A percentile compares a stretch with the other conserved stretches of the same genome.
Conservation (phyloP, 2,329 filamentous ascomycete species). For the Arthrobotrys iridis region DNA sequence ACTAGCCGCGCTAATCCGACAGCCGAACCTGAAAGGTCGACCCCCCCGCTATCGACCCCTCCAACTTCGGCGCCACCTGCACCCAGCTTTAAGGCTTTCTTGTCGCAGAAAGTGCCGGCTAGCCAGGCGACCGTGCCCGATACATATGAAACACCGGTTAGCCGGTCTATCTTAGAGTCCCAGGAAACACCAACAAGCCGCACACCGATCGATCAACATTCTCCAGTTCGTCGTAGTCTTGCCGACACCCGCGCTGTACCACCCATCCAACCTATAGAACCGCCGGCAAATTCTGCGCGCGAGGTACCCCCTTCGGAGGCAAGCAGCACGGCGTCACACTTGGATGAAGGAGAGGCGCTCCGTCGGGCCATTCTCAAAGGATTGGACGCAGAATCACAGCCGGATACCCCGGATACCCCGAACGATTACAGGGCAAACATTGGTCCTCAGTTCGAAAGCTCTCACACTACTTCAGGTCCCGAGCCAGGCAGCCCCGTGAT, state of each 20-base stretch:
- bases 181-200: slow-evolving; percentile 3
- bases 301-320: slow-evolving; percentile 10
- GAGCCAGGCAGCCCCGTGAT: slow-evolving; percentile 35
- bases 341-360: slow-evolving; percentile 37
- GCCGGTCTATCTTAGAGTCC: not conserved
- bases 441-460: slow-evolving; percentile 32
- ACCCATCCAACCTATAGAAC: not conserved
- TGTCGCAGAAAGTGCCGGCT: slow-evolving; percentile 37
- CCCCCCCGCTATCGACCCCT: slow-evolving; percentile 14
- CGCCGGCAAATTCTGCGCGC: not conserved
- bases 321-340: not conserved
- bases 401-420: slow-evolving; percentile 36
- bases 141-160: not conserved
- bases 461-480: not conserved
- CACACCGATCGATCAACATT: not conserved
- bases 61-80: slow-evolving; percentile 24
- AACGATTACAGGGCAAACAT: slow-evolving; percentile 18
- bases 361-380: slow-evolving; percentile 40
- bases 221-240: not conserved
- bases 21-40: slow-evolving; percentile 24
- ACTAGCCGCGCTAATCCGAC: slow-evolving; percentile 29
- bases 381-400: slow-evolving; percentile 44
- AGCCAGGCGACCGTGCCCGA: not conserved
- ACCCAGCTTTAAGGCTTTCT: slow-evolving; percentile 48
- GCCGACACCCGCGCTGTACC: not conserved